These are phyloP conservation scores for Globisporangium uncinulatum DNA, from an alignment of 352 stramenopile genomes.

Conservation along the genomic window DNA sequence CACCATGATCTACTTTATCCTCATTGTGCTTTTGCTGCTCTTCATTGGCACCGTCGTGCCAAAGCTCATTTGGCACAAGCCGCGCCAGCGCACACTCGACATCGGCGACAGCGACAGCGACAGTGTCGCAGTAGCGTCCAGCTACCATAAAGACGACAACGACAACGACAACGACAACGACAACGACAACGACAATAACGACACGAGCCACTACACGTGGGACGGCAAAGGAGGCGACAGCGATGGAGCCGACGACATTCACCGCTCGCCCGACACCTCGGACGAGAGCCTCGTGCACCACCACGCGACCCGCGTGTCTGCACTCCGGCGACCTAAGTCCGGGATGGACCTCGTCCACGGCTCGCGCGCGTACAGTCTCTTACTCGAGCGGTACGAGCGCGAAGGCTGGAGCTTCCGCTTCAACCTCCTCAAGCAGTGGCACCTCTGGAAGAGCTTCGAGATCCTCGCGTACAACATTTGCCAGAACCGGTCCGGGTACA, in stretches of 20 bases:
- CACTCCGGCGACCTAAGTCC: conserved; percentile 37
- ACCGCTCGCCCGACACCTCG: conserved; percentile 18
- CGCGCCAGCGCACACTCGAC: conserved; percentile 17
- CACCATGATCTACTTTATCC: conserved; percentile 87
- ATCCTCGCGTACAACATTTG: conserved; percentile 88
- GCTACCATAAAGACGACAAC: conserved; percentile 20
- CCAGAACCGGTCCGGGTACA: conserved; percentile 78
- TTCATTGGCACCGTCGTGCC: conserved; percentile 82
- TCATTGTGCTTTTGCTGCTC: conserved; percentile 78
- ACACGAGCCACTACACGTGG: not conserved
- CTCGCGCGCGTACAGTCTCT: conserved; percentile 61
- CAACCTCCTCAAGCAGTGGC: conserved; percentile 79
- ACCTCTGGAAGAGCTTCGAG: conserved; percentile 86
- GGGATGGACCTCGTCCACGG: conserved; percentile 76
- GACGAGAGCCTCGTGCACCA: conserved; percentile 19
- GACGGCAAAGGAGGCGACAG: not conserved
- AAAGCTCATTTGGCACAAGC: conserved; percentile 66
- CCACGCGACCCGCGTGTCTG: conserved; percentile 14
- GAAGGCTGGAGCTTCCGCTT: conserved; percentile 79
- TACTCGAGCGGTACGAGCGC: conserved; percentile 71
- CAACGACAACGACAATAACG: conserved; percentile 17
- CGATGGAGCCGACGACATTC: not conserved
- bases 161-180: conserved; percentile 16
- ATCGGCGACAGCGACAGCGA: conserved; percentile 10
- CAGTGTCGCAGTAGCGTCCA: conserved; percentile 7